Evolutionary conservation across 2,329 filamentous ascomycete species (phyloP), one percentile per base, ranked within the genome.

Genomic region (Aureobasidium sp.): DNA sequence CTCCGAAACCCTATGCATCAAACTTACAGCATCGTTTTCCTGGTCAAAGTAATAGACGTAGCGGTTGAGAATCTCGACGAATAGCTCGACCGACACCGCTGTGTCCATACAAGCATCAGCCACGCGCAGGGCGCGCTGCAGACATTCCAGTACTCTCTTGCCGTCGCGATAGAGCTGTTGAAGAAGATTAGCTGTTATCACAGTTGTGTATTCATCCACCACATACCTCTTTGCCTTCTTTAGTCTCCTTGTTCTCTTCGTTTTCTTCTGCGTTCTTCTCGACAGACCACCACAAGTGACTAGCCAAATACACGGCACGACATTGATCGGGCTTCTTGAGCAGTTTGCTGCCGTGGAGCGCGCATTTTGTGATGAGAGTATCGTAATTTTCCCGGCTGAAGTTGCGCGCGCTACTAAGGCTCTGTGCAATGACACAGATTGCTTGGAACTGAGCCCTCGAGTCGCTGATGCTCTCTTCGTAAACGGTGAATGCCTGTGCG

Each of bases 31-130:
- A 77, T 99, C 94, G 75, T 99, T 99, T 73, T 96, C 91, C 75
- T 99, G 93, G 75, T 99, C 94, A 78, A 97, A 99, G 79, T 97
- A 99, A 76, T 99, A 99, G 59, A 97, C 92, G 73, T 99, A 99
- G 75, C 94, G 86, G 75, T 99, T 97, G 61, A 99, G 79, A 66
- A 99, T 99, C 77, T 99, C 94, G 62, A 99, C 93, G 76, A 99
- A 99, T 53, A 99, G 82, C 76, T 99, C 95, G 50, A 99, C 94
- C 2, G 91, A 97, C 4, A 97, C 91, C 7, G 91, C 91, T 8
- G 92, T 94, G 75, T 99, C 95, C 94, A 99, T 99, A 78, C 94
- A 99, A 7, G 94, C 95, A 75, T 99, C 94, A 2, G 94, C 95
- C 31, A 99, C 95, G 39, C 95, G 88, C 11, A 99, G 85, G 12